Evolutionary conservation across 495 filamentous ascomycete genomes (phyloP), one percentile per base, ranked within the genome.

Genomic region (Daldinia caldariorum): DNA sequence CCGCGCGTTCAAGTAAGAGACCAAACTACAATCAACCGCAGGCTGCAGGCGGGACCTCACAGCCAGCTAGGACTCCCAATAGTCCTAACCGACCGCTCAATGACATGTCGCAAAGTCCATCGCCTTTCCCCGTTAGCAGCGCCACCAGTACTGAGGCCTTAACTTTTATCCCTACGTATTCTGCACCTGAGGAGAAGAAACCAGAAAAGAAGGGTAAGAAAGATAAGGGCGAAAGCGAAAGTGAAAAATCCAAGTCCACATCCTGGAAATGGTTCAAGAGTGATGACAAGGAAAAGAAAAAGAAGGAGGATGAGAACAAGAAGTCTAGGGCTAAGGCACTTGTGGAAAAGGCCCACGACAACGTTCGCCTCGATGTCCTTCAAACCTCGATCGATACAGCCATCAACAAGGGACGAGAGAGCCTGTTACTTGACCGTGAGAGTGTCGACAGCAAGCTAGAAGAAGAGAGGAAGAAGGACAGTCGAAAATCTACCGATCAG

Each of bases 381-480:
- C 92, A 97, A 73, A 89, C 86, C 61, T 94, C 94, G 0, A 92
- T 93, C 73, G 94, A 89, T 35, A 79, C 81, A 45, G 81, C 77
- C 2, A 72, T 80, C 51, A 69, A 83, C 38, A 88, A 90, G 60
- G 89, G 91, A n/a, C 88, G 94, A 43, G 94, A 97, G 78, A 95
- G 92, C 74, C 73, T 95, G 26, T 83, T 93, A 8, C 77, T 97
- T 12, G 93, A 97, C 70, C 89, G 94, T n/a, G 89, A 91, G 1
- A 86, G 71, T 65, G 78, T 92, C 35, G 91, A 93, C 61, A 81
- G 81, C 35, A 90, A 89, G 70, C 80, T 95, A 14, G 89, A 93
- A 63, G 92, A 96, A 67, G 94, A 97, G 69, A 84, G 88, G 79
- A 97, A 94, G 78, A 93, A 96, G 70, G 89, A 86, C 71, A 85